Evolutionary conservation across 495 filamentous ascomycete species (phyloP).

Genomic region (Articulospora tetracladia): DNA sequence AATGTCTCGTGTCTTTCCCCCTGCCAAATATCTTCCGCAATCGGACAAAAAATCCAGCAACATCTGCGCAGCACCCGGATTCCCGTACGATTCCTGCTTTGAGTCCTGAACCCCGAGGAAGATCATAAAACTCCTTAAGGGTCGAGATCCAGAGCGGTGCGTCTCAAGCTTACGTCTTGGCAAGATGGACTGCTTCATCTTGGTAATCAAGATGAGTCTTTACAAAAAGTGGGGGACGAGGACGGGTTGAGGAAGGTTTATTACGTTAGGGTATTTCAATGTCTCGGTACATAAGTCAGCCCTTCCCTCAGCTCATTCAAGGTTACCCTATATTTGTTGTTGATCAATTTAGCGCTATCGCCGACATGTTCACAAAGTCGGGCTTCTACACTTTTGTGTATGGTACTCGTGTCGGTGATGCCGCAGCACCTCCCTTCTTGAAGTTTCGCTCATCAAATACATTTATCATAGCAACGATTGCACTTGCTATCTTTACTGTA

Average conservation of each 20-base stretch:
- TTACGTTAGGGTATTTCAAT: too few relatives aligned
- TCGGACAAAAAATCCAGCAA: not conserved
- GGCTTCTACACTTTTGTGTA: slow-evolving; percentile 17
- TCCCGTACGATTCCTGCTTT: too few relatives aligned
- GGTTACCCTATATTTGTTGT: not conserved
- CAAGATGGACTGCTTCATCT: not conserved
- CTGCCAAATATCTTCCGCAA: not conserved
- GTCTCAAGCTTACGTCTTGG: too few relatives aligned
- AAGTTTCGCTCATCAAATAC: slow-evolving; percentile 20
- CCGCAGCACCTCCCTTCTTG: slow-evolving; percentile 12
- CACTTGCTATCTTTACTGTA: slow-evolving; percentile 37
- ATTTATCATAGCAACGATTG: slow-evolving; percentile 26
- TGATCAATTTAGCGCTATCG: not conserved
- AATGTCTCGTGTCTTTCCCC: not conserved
- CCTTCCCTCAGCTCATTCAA: not conserved
- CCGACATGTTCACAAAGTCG: slow-evolving; percentile 16
- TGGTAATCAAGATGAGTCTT: not conserved
- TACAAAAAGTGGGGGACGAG: not conserved
- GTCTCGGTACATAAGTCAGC: not conserved
- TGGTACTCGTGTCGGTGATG: slow-evolving; percentile 18
- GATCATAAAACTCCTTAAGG: not conserved
- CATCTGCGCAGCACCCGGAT: too few relatives aligned
- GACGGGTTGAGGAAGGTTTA: not conserved
- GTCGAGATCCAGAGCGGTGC: not conserved
- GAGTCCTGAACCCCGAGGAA: not conserved